Base-by-base conservation (phyloP, 495 filamentous ascomycete genomes). In the Penicillium cinerascens region DNA sequence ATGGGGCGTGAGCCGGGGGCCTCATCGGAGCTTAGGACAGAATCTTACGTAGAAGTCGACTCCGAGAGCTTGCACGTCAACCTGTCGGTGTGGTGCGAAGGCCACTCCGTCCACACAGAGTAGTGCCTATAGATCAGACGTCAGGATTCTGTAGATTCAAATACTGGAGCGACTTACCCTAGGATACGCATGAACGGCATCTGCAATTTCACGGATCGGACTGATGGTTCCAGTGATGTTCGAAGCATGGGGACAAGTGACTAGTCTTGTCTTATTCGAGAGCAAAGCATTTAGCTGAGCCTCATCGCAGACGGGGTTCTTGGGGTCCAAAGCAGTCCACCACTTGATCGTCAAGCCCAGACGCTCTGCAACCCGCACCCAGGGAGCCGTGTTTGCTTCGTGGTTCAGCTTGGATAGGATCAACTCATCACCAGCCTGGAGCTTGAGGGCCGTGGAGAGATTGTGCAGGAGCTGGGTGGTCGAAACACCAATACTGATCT, bases 391-490 rank as follows among this genome's bases (percentile, higher is more conserved):
- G 63, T 89, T 88, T 29, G 85, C 82, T 68, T 89, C 85, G 63
- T 90, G 85, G 64, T 89, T 86, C 51, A 88, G 68, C 43, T 77
- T 74, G 5, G 84, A 89, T 6, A 88, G 37, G 47, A 91, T 68
- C 33, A 90, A 64, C 59, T 89, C 86, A 55, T 81, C 78, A 43
- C 78, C 80, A 5, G 72, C 55, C n/a, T 76, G 61, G 63, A 89
- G 82, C 41, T 68, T 49, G 15, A 89, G 71, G 8, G 82, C 73
- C 18, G 70, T 74, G 7, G 84, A 84, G 46, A 89, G 77, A 66
- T 89, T 90, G 58, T 83, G 79, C 56, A 88, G 78, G 17, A 88
- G 82, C 64, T 89, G 86, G 1, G 87, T 89, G 18, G 87, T 86
- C 18, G 85, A 86, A 1, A 84, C 61, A 9, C 86, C 84, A 46